Conservation (phyloP, 2,329 filamentous ascomycete species). For the Trichoderma atroviride region DNA sequence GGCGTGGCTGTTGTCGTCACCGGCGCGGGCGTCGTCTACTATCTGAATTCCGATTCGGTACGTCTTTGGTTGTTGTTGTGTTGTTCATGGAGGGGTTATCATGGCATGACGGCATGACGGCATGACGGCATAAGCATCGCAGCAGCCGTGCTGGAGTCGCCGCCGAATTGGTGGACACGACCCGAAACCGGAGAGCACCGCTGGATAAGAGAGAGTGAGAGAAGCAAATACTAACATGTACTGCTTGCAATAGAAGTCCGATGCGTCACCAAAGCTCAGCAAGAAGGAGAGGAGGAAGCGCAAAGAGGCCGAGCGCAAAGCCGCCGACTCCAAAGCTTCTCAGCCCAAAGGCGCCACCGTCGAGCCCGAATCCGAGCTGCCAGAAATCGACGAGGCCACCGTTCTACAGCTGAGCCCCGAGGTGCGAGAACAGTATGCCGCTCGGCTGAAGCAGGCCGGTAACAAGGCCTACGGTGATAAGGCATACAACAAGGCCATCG, state of each 20-base stretch:
- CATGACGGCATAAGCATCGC: constrained; percentile 22
- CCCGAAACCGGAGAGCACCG: neutral
- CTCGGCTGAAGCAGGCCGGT: constrained; percentile 89
- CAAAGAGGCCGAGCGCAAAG: constrained; percentile 73
- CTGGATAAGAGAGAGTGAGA: neutral
- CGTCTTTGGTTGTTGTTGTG: constrained; percentile 29
- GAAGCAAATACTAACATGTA: constrained; percentile 4
- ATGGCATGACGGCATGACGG: constrained; percentile 20
- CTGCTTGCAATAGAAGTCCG: constrained; percentile 45
- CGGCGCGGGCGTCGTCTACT: constrained; percentile 90
- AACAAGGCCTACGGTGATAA: constrained; percentile 97
- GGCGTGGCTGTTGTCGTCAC: constrained; percentile 91
- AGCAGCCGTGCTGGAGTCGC: neutral
- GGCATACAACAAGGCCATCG: constrained; percentile 90
- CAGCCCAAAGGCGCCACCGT: constrained; percentile 55
- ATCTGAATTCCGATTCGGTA: constrained; percentile 68
- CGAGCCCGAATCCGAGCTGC: constrained; percentile 67
- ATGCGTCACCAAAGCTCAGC: constrained; percentile 68
- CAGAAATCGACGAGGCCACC: constrained; percentile 64
- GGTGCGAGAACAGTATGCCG: constrained; percentile 83
- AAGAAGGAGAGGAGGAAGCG: constrained; percentile 90
- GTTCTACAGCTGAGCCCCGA: constrained; percentile 57
- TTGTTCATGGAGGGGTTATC: constrained; percentile 1
- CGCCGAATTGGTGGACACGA: neutral
- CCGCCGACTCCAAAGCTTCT: constrained; percentile 47